Evolutionary conservation across 202 grass and related monocot species (phyloP).

Genomic region (Schoenoplectus triqueter): DNA sequence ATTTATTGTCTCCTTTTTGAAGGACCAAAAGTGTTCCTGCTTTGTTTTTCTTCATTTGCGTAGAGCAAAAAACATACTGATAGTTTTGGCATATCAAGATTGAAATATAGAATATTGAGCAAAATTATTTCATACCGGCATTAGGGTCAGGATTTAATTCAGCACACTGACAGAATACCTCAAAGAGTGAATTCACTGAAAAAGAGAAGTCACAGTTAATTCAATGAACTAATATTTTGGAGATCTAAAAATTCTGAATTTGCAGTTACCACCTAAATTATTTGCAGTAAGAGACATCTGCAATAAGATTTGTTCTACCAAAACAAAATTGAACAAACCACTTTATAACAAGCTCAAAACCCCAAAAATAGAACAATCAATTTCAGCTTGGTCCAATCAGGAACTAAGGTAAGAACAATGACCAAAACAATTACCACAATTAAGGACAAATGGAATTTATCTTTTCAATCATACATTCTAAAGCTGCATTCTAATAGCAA

Average conservation of each 20-base stretch:
- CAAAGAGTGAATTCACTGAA: conserved; percentile 82
- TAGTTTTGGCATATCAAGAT: background rate
- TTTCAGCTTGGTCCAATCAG: background rate
- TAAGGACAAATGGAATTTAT: conserved; percentile 24
- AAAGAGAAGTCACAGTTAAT: conserved; percentile 34
- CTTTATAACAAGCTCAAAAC: conserved; percentile 4
- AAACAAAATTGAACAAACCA: background rate
- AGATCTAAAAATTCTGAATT: background rate
- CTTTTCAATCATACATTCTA: conserved; percentile 16
- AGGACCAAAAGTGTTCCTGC: background rate
- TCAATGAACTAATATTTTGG: conserved; percentile 3
- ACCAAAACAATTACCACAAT: too few relatives aligned
- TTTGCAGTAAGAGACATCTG: background rate
- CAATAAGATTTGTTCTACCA: background rate
- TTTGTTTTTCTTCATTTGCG: background rate
- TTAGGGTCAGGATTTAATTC: conserved; percentile 89
- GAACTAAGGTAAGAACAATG: background rate
- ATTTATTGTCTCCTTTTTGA: background rate
- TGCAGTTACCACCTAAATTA: background rate
- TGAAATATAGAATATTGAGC: background rate
- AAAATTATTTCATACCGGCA: conserved; percentile 58
- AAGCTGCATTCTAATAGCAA: background rate
- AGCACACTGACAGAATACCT: conserved; percentile 82
- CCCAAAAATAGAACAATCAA: background rate
- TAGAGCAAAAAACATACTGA: background rate